Evolutionary conservation across 345 rosid species (phyloP).

Genomic region (Dimocarpus longan): DNA sequence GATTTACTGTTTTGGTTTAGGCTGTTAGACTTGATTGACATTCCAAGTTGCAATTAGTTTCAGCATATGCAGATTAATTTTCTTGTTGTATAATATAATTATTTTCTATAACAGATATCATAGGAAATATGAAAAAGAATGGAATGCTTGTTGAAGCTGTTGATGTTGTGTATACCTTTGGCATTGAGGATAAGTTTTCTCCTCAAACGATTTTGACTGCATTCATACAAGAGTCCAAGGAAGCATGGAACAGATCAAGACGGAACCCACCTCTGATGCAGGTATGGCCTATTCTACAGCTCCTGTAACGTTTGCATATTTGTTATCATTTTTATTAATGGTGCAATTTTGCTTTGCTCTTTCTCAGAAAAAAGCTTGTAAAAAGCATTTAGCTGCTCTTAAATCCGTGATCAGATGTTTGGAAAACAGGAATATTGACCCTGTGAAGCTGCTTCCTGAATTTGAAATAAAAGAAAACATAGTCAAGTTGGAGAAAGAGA

Average conservation of each 20-base stretch:
- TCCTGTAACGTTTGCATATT: neutral
- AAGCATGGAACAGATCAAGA: slow-evolving; percentile 45
- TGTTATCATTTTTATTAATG: neutral
- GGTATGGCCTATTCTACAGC: slow-evolving; percentile 35
- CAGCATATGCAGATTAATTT: neutral
- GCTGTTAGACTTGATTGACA: neutral
- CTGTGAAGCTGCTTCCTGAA: slow-evolving; percentile 48
- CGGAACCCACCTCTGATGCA: slow-evolving; percentile 35
- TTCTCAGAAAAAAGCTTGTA: slow-evolving; percentile 54
- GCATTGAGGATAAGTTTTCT: slow-evolving; percentile 59
- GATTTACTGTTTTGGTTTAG: neutral
- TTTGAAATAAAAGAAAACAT: slow-evolving; percentile 59
- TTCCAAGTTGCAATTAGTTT: neutral
- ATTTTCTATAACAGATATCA: slow-evolving; percentile 45
- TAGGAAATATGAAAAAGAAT: slow-evolving; percentile 51
- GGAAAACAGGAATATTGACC: slow-evolving; percentile 57
- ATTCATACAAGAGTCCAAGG: slow-evolving; percentile 51
- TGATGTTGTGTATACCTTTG: slow-evolving; percentile 56
- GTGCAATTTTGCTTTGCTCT: slow-evolving; percentile 11
- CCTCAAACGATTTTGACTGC: slow-evolving; percentile 51
- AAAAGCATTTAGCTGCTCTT: slow-evolving; percentile 49
- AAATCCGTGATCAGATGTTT: slow-evolving; percentile 53
- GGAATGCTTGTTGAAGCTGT: slow-evolving; percentile 64
- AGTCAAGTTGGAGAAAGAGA: slow-evolving; percentile 52
- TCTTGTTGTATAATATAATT: slow-evolving; percentile 6